Conservation (phyloP, 1,284 basidiomycete genomes). For the Amylostereum areolatum region DNA sequence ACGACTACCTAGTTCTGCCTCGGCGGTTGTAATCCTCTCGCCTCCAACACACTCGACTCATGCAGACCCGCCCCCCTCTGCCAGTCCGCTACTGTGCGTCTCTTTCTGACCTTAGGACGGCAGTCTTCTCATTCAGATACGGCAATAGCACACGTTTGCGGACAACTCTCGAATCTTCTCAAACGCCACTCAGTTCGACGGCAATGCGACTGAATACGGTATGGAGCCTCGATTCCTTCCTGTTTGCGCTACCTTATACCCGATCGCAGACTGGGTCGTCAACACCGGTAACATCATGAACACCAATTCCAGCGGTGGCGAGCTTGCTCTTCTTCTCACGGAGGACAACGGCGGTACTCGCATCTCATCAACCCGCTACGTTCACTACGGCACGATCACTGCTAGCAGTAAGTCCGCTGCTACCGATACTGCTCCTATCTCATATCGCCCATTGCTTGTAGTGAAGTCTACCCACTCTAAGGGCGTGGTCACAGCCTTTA, state of each 20-base stretch:
- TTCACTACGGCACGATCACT: slow-evolving; percentile 77
- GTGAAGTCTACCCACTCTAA: slow-evolving; percentile 68
- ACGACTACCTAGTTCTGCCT: slow-evolving; percentile 55
- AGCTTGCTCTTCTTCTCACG: slow-evolving; percentile 61
- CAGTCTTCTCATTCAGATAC: not conserved
- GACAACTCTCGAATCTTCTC: slow-evolving; percentile 63
- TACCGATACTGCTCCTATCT: slow-evolving; percentile 8
- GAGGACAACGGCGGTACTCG: slow-evolving; percentile 68
- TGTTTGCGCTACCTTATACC: not conserved
- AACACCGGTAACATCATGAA: slow-evolving; percentile 63
- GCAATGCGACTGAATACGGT: slow-evolving; percentile 63
- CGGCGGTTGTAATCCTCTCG: slow-evolving; percentile 76
- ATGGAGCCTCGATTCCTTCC: slow-evolving; percentile 2
- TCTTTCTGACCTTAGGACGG: not conserved
- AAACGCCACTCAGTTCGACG: slow-evolving; percentile 62
- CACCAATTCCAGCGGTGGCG: slow-evolving; percentile 53
- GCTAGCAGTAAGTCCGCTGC: slow-evolving; percentile 44
- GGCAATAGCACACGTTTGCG: slow-evolving; percentile 50
- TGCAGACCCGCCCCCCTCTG: slow-evolving; percentile 74
- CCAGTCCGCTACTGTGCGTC: slow-evolving; percentile 45
- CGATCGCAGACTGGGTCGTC: slow-evolving; percentile 57
- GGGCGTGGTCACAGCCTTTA: slow-evolving; percentile 79
- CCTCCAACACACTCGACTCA: slow-evolving; percentile 55
- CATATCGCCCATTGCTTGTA: slow-evolving; percentile 17
- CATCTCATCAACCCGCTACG: slow-evolving; percentile 72